phyloP scores from a whole-genome alignment of 441 rosid genomes.

The Pelargonium citronellum region DNA sequence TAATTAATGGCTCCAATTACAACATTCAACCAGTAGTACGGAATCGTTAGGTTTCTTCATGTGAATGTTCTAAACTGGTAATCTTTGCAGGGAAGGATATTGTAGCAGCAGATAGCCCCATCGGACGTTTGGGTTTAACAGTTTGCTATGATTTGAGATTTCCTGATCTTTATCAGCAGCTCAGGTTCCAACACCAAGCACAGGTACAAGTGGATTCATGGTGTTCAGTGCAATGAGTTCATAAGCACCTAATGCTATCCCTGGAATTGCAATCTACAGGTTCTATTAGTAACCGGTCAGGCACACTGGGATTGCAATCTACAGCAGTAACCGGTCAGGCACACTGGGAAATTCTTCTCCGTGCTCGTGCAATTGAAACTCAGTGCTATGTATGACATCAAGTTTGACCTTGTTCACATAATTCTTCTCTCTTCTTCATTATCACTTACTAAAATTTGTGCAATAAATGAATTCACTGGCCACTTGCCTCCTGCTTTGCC shows the following conservation, averaged over 20 bases:
- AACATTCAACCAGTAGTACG: no score
- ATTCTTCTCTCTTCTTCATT: background rate
- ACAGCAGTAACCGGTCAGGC: slow-evolving; percentile 84
- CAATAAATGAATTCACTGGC: no score
- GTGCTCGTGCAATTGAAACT: slow-evolving; percentile 89
- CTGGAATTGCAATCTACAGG: slow-evolving; percentile 33
- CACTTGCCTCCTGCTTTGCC: background rate
- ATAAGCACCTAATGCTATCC: slow-evolving; percentile 11
- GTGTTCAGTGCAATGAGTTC: background rate
- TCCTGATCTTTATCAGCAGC: slow-evolving; percentile 84
- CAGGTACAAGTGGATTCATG: slow-evolving; percentile 40
- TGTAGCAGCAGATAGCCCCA: slow-evolving; percentile 73
- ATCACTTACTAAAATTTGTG: no score
- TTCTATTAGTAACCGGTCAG: slow-evolving; percentile 77
- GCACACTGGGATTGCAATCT: no score
- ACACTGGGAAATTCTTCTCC: slow-evolving; percentile 95
- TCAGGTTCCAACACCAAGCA: slow-evolving; percentile 70
- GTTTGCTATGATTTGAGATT: slow-evolving; percentile 96
- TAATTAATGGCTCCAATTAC: background rate
- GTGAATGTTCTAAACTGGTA: slow-evolving; percentile 8
- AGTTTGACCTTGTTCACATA: background rate
- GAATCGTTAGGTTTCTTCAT: background rate
- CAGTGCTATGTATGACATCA: slow-evolving; percentile 72
- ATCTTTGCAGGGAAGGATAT: slow-evolving; percentile 49
- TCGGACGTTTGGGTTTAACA: slow-evolving; percentile 76